Evolutionary conservation across 2,329 filamentous ascomycete genomes (phyloP), one percentile per base, ranked within the genome.

Genomic region (Scedosporium aurantiacum): DNA sequence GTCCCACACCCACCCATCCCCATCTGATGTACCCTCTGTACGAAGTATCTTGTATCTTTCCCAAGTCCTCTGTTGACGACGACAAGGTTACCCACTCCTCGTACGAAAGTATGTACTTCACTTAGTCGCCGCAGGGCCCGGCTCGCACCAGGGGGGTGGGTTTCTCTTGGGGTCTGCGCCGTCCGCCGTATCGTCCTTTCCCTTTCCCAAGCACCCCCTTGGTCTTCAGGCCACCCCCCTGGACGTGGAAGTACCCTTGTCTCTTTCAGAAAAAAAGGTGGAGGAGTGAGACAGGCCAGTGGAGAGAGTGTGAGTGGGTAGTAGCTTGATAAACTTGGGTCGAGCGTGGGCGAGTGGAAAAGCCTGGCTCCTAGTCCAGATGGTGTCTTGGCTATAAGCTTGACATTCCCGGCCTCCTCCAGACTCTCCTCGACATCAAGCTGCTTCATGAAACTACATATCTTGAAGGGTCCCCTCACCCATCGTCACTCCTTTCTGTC

Each of bases 381-480:
- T 55, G n/a, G 14, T 55, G 25, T 57, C 54, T 62, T 57, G 50
- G 27, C 27, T 57, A 40, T 57, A 41, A 57, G 37, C 37, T 57
- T 37, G 55, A 40, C 55, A 41, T 57, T 57, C 28, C 55, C 37
- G n/a, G 27, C 23, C 14, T 32, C 55, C 55, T 57, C 55, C 12
- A 18, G 27, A 18, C n/a, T 40, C 5, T 37, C 37, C 55, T 52
- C 47, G 18, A 23, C 50, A 21, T 54, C 50, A 18, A 54, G 50
- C 50, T 23, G 50, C 21, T 54, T 54, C 50, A 54, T 52, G 18
- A 21, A 52, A 18, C 18, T 61, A 57, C 52, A 57, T 61, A 61
- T 61, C 60, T 57, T 57, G 52, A 56, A 61, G 54, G 60, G 52
- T 37, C 23, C 52, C 58, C 60, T 40, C 47, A 28, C 37, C 58